Conservation (phyloP, 371 early-diverging fungal genomes). For the Apophysomyces ossiformis region DNA sequence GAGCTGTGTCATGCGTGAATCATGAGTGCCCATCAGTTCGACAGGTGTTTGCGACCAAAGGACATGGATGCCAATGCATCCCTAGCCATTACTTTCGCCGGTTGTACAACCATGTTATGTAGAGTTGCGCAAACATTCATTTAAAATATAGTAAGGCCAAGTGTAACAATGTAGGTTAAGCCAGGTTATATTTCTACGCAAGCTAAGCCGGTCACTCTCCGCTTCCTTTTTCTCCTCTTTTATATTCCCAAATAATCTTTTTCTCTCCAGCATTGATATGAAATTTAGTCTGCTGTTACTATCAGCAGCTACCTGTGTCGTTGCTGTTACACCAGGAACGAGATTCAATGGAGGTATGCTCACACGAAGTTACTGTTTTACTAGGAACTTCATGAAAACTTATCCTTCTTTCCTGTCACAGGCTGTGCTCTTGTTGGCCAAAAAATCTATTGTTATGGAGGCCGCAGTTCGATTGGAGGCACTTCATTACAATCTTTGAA, state of each 20-base stretch:
- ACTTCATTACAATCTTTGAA: not conserved
- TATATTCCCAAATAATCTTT: not conserved
- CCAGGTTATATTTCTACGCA: too few relatives aligned
- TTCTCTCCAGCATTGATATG: not conserved
- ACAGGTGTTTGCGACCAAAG: too few relatives aligned
- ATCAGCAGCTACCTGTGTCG: not conserved
- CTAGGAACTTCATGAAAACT: not conserved
- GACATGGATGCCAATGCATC: too few relatives aligned
- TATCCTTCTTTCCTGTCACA: not conserved
- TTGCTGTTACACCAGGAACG: not conserved
- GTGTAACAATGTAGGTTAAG: too few relatives aligned
- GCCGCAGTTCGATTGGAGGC: slow-evolving; percentile 9
- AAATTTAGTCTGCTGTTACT: not conserved
- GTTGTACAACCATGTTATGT: too few relatives aligned
- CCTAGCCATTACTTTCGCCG: too few relatives aligned
- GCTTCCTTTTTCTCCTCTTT: not conserved
- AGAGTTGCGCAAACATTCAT: too few relatives aligned
- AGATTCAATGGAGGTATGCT: not conserved
- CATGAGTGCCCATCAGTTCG: too few relatives aligned
- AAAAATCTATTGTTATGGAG: slow-evolving; percentile 18
- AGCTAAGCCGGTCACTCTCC: too few relatives aligned
- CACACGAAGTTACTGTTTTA: not conserved
- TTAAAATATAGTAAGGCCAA: too few relatives aligned
- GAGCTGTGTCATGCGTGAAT: too few relatives aligned
- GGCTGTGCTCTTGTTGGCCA: slow-evolving; percentile 10